Evolutionary conservation across 768 basidiomycete genomes (phyloP), one percentile per base, ranked within the genome.

Genomic region (Tubosaeta sp.): DNA sequence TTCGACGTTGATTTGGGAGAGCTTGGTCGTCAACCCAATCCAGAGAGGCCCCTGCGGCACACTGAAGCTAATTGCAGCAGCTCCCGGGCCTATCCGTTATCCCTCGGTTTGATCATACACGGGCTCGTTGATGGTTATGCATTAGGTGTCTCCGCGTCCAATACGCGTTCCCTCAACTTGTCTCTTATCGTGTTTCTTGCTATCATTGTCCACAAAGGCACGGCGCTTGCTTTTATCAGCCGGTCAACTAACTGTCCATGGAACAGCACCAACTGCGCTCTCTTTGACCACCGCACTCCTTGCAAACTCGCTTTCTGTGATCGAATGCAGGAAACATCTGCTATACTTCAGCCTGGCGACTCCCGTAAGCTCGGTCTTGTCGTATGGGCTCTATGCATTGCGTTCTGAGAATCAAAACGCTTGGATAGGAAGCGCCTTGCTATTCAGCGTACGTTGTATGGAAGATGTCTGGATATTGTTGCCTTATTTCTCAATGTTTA

Each of bases 41-140:
- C 47, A 14, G 57, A 66, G 47, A 54, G 60, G 43, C 52, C 48
- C 30, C 51, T 19, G 12, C 35, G 24, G 46, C 49, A 32, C 10
- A 16, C 52, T 31, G 52, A 49, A 41, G 41, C 54, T 10, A 9
- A n/a, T 7, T 60, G 66, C 24, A 68, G 64, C 58, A 66, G 68
- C 29, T 60, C 63, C 31, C 71, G 71, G 14, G 84, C 84, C 9
- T 80, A 85, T 45, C 77, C 93, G 32, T 76, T 94, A 32, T 90
- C 93, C 0, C 69, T 97, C 9, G 96, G 94, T 1, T 73, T 98
- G 40, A 77, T 91, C 22, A 79, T 93, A 22, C 95, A 99, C 63
- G 89, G 84, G 1, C 75, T 94, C 43, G 89, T 93, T 0, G 96
- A 99, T 67, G 94, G 96, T 4, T 83, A 96, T 51, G 92, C 91